These are phyloP conservation scores for Epichloe amarillans DNA, from an alignment of 2,329 filamentous ascomycete species.

Conservation along the genomic window DNA sequence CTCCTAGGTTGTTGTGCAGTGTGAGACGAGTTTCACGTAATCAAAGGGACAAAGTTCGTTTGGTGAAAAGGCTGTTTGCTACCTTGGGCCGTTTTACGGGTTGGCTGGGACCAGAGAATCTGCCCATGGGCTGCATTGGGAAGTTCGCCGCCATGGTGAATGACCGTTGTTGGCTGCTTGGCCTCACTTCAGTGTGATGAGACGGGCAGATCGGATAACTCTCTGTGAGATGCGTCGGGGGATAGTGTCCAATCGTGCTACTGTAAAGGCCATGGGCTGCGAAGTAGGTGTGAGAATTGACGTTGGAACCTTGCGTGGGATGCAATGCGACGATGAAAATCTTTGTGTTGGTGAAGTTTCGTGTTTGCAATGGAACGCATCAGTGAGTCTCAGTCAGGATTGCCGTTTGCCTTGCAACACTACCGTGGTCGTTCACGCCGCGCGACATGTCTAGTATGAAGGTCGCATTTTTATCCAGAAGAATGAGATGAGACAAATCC, in stretches of 20 bases:
- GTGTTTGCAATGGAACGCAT: neutral
- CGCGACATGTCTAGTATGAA: neutral
- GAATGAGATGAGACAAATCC: neutral
- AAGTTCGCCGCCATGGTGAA: constrained; percentile 31
- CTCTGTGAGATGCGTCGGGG: neutral
- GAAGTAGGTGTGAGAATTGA: neutral
- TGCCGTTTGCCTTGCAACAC: neutral
- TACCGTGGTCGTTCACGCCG: neutral
- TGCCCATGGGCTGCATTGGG: constrained; percentile 53
- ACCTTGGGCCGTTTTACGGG: constrained; percentile 65
- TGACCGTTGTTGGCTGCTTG: neutral
- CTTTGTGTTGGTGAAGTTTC: neutral
- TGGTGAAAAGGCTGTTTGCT: neutral
- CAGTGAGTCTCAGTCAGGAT: neutral
- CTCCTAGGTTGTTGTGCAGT: constrained; percentile 43
- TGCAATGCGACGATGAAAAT: neutral
- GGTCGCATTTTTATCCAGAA: neutral
- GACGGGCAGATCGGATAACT: neutral
- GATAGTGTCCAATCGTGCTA: neutral
- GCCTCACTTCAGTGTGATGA: neutral
- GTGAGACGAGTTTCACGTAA: neutral
- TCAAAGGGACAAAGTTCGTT: neutral
- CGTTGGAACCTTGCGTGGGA: no score
- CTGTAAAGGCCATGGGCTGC: neutral
- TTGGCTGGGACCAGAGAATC: constrained; percentile 54